Conservation (phyloP, 1,284 basidiomycete genomes). For the Anthracocystis panici-leucophaei region DNA sequence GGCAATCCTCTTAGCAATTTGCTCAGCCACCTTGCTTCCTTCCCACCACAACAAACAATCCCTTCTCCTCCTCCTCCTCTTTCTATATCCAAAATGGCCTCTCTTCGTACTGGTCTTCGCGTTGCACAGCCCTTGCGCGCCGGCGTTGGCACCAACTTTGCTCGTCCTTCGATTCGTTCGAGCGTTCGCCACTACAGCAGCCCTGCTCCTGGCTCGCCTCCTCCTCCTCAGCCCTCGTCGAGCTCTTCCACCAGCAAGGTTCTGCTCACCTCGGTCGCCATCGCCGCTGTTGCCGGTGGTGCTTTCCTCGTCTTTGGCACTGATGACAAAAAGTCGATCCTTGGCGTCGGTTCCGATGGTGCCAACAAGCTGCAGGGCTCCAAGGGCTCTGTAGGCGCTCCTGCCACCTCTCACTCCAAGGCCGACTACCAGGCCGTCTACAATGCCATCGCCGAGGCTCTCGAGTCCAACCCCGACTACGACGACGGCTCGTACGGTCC, state of each 20-base stretch:
- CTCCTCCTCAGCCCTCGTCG: constrained; percentile 40
- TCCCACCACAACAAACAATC: constrained; percentile 15
- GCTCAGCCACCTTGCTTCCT: background rate
- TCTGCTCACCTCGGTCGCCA: constrained; percentile 50
- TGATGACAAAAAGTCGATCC: constrained; percentile 47
- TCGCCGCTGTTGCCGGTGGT: constrained; percentile 49
- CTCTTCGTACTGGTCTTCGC: constrained; percentile 53
- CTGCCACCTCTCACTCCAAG: constrained; percentile 47
- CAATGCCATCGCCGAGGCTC: constrained; percentile 64
- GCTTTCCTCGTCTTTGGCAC: constrained; percentile 46
- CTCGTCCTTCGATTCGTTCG: constrained; percentile 40
- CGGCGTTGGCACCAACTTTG: constrained; percentile 33
- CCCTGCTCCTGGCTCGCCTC: constrained; percentile 44
- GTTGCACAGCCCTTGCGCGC: constrained; percentile 47
- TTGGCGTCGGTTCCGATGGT: constrained; percentile 53
- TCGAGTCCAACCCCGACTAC: constrained; percentile 63
- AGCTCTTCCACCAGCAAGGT: constrained; percentile 49
- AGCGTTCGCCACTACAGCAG: constrained; percentile 53
- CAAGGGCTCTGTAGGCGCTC: constrained; percentile 31
- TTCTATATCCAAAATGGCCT: constrained; percentile 38
- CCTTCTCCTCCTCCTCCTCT: background rate
- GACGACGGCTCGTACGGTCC: constrained; percentile 63
- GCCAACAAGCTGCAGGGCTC: constrained; percentile 55
- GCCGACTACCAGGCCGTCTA: constrained; percentile 67
- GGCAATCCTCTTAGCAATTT: background rate